Evolutionary conservation across 2,329 filamentous ascomycete species (phyloP).

Genomic region (Tolypocladium ophioglossoides): DNA sequence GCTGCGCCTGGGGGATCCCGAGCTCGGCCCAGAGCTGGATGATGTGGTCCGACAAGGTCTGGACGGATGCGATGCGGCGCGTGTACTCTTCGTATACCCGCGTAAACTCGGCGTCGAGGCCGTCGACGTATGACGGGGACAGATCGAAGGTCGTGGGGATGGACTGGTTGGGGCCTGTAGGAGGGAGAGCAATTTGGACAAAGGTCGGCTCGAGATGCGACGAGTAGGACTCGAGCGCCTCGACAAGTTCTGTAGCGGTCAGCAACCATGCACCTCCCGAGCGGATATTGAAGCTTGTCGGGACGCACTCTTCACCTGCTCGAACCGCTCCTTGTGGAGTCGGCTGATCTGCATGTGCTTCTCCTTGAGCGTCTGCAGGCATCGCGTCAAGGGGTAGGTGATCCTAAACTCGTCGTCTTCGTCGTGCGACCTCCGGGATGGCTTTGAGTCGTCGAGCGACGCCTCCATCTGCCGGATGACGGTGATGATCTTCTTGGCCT

Average conservation of each 20-base stretch:
- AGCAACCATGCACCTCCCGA: background rate
- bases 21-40: slow-evolving; percentile 95
- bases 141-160: slow-evolving; percentile 81
- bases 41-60: slow-evolving; percentile 68
- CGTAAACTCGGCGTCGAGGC: slow-evolving; percentile 83
- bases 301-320: slow-evolving; percentile 81
- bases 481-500: slow-evolving; percentile 75
- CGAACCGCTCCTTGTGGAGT: slow-evolving; percentile 81
- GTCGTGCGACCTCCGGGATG: slow-evolving; percentile 48
- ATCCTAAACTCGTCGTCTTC: slow-evolving; percentile 62
- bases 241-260: slow-evolving; percentile 62
- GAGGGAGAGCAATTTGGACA: slow-evolving; percentile 74
- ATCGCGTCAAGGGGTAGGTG: slow-evolving; percentile 73
- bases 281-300: background rate
- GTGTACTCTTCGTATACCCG: slow-evolving; percentile 96
- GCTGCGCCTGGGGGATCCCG: slow-evolving; percentile 86
- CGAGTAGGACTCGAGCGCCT: slow-evolving; percentile 91
- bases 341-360: slow-evolving; percentile 73
- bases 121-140: slow-evolving; percentile 78
- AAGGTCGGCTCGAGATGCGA: slow-evolving; percentile 89
- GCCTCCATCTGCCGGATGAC: slow-evolving; percentile 88
- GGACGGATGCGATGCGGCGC: slow-evolving; percentile 65
- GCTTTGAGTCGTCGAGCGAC: slow-evolving; percentile 68
- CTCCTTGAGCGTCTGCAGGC: slow-evolving; percentile 71
- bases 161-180: slow-evolving; percentile 64